Percentiles rank a stretch among this genome's conserved stretches.
Conservation (phyloP, 345 rosid species). For the Salix udensis region DNA sequence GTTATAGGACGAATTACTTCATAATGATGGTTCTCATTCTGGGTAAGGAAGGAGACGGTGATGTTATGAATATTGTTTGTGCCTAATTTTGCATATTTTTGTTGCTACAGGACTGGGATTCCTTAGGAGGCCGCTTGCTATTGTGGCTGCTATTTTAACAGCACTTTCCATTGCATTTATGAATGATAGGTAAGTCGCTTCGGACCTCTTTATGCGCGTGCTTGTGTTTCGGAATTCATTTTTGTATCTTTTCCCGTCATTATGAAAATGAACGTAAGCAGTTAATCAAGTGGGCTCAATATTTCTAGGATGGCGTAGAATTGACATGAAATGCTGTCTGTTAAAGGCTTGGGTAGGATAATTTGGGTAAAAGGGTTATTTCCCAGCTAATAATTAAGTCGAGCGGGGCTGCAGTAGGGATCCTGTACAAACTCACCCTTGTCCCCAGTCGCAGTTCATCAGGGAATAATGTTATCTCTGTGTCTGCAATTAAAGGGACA, state of each 20-base stretch:
- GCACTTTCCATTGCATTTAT: constrained; percentile 70
- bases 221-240: not conserved
- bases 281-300: too few species aligned
- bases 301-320: too few species aligned
- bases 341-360: too few species aligned
- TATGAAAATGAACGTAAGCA: too few species aligned
- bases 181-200: constrained; percentile 69
- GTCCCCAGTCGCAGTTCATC: too few species aligned
- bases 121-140: constrained; percentile 76
- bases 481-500: too few species aligned
- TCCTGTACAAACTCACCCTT: too few species aligned
- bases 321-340: too few species aligned
- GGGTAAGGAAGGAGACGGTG: constrained; percentile 41
- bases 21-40: constrained; percentile 74
- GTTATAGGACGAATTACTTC: constrained; percentile 96
- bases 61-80: not conserved
- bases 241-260: not conserved
- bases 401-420: too few species aligned
- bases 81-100: not conserved
- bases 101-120: constrained; percentile 65
- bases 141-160: constrained; percentile 69
- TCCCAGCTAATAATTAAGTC: too few species aligned
- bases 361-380: too few species aligned
- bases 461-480: too few species aligned
- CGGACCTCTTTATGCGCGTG: not conserved